A percentile compares a stretch with the other conserved stretches of the same genome.
Conservation (phyloP, 2,329 filamentous ascomycete species). For the Penicillium digitatum region DNA sequence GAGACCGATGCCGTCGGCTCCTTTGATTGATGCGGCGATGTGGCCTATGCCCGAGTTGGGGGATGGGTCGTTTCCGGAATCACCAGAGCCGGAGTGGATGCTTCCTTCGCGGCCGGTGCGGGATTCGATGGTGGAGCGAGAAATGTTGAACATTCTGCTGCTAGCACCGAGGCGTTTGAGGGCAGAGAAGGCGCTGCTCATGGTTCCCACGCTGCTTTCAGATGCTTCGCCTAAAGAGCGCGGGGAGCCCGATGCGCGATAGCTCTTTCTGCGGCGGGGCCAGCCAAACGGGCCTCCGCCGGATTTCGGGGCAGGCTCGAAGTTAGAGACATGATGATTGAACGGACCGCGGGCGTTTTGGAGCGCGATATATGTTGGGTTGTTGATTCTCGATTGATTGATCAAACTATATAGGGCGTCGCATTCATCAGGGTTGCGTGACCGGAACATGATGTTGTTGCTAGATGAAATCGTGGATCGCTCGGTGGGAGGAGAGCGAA, state of each 20-base stretch:
- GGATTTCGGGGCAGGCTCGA: slow-evolving; percentile 46
- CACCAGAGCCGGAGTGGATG: slow-evolving; percentile 56
- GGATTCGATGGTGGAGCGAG: slow-evolving; percentile 67
- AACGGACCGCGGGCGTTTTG: slow-evolving; percentile 63
- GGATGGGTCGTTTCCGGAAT: slow-evolving; percentile 45
- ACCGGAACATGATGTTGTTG: slow-evolving; percentile 88
- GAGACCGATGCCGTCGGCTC: slow-evolving; percentile 60
- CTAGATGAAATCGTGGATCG: slow-evolving; percentile 66
- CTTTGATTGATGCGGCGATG: slow-evolving; percentile 46
- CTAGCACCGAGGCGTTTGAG: slow-evolving; percentile 71
- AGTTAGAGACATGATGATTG: slow-evolving; percentile 50
- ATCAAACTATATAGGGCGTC: slow-evolving; percentile 79
- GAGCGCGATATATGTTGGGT: slow-evolving; percentile 79
- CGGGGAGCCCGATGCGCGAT: slow-evolving; percentile 55
- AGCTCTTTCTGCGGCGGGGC: slow-evolving; percentile 52
- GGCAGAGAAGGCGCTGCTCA: slow-evolving; percentile 73
- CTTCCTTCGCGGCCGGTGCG: slow-evolving; percentile 53
- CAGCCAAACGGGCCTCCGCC: slow-evolving; percentile 47
- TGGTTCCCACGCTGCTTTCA: slow-evolving; percentile 69
- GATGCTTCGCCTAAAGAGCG: slow-evolving; percentile 59
- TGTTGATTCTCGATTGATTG: slow-evolving; percentile 84
- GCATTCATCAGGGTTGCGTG: slow-evolving; percentile 71
- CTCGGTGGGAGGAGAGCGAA: slow-evolving; percentile 75
- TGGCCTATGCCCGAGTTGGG: slow-evolving; percentile 57
- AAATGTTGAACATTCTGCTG: slow-evolving; percentile 75